Base-by-base conservation (phyloP, 2,329 filamentous ascomycete genomes). In the Botrytis paeoniae region DNA sequence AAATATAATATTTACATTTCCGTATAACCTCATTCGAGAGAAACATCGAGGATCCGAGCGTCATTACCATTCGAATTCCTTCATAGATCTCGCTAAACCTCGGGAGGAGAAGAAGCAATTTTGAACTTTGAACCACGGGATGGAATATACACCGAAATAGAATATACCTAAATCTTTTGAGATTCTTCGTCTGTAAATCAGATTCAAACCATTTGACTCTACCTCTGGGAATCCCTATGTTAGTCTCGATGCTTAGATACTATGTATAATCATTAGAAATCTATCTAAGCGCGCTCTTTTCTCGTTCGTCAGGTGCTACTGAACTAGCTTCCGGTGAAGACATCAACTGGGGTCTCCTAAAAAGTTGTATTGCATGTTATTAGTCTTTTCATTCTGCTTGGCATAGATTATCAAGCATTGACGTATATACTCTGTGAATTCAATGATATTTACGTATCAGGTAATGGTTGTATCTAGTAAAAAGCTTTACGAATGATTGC, bases 101-200 rank as follows among this genome's bases (percentile, higher is more conserved):
- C 0, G 3, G 14, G 2, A 29, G 12, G 3, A 54, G 51, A 54
- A 29, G 14, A 29, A 2, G 51, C 6, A n/a, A n/a, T n/a, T n/a
- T n/a, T n/a, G n/a, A n/a, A 18, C 2, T 4, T 16, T 18, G 3
- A 18, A 29, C 0, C 0, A 9, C 7, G 7, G 29, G 16, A 29
- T 9, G n/a, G 4, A 57, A 9, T 6, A 7, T 1, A 57, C 51
- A 18, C 6, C 3, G 1, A 18, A 29, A 29, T 29, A 4, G 16
- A 14, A 54, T 32, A 18, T 8, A 16, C n/a, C n/a, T 29, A 29
- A n/a, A 18, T 6, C n/a, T 8, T 29, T 4, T 18, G 14, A 29
- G 2, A 9, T 54, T 54, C 0, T 54, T 29, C 6, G 12, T 4
- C 0, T 54, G 1, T 29, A 0, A 29, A 18, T 18, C 4, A 29